Base-by-base conservation (phyloP, 495 filamentous ascomycete species). In the Penicillium bialowiezense region DNA sequence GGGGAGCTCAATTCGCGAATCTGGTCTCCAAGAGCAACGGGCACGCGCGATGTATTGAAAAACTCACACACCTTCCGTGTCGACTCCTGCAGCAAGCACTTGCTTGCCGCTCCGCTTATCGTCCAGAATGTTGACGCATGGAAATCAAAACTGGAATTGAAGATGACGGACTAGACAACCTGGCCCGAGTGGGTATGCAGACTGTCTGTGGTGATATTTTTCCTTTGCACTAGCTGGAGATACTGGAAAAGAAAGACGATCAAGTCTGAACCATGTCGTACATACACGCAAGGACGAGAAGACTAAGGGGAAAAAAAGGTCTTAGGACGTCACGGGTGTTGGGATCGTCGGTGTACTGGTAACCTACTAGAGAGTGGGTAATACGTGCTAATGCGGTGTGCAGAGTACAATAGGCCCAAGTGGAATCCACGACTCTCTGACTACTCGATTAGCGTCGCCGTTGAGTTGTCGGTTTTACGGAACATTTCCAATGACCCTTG, bases 21-120 rank as follows among this genome's bases (percentile, higher is more conserved):
- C 12, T n/a, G 21, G 40, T n/a, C 21, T 26, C 12, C 36, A 45
- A 6, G 34, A 44, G 32, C 32, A 49, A 19, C 23, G 10, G 20
- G 20, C 18, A 51, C 41, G 35, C 23, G 23, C 23, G 23, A 36
- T 36, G 45, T 20, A 51, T 52, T 37, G 33, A 47, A 46, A 44
- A 42, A 50, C 52, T 52, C 49, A 72, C 73, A 46, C 52, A 75
- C 72, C 68, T 73, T 75, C 73, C 73, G 72, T 74, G 63, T 74
- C 71, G 72, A 70, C 68, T 71, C 62, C 69, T 71, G 72, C 72
- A 77, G 73, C 73, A 77, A 77, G 73, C 73, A 71, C 65, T 69
- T 69, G 73, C 73, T 77, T 77, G 73, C 73, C 70, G 73, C 73
- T 71, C 68, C 67, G 60, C 59, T 72, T 76, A 76, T 70, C 52